phyloP scores from a whole-genome alignment of 2,329 filamentous ascomycete species.

The Trichoderma pleuroti region DNA sequence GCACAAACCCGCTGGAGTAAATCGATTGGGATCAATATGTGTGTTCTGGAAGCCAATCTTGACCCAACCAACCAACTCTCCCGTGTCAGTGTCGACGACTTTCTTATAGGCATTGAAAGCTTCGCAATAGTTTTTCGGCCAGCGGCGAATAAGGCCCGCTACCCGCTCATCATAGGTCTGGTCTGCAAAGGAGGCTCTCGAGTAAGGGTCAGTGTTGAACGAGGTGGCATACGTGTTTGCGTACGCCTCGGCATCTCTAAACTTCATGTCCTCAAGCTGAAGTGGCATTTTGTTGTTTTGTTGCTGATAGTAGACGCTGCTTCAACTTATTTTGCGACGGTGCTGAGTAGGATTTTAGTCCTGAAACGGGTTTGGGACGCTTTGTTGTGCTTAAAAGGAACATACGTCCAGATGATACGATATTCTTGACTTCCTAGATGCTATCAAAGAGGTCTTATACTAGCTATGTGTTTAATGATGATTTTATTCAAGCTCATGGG shows the following conservation, averaged over 20 bases:
- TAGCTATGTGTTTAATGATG: background rate
- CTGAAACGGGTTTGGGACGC: accelerated
- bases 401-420: background rate
- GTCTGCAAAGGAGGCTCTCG: background rate
- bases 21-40: background rate
- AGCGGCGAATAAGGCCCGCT: background rate
- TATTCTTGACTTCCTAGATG: background rate
- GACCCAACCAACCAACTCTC: background rate
- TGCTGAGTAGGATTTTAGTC: background rate
- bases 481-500: background rate
- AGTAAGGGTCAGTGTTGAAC: background rate
- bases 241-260: background rate
- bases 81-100: background rate
- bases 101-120: background rate
- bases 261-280: background rate
- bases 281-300: background rate
- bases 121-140: background rate
- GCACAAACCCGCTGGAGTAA: background rate
- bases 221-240: background rate
- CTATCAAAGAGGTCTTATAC: background rate
- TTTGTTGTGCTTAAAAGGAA: background rate
- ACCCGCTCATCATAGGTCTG: background rate
- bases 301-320: background rate
- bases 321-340: background rate
- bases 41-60: background rate